Evolutionary conservation across 78 protist genomes (phyloP).

Genomic region (Bigelowiella natans): DNA sequence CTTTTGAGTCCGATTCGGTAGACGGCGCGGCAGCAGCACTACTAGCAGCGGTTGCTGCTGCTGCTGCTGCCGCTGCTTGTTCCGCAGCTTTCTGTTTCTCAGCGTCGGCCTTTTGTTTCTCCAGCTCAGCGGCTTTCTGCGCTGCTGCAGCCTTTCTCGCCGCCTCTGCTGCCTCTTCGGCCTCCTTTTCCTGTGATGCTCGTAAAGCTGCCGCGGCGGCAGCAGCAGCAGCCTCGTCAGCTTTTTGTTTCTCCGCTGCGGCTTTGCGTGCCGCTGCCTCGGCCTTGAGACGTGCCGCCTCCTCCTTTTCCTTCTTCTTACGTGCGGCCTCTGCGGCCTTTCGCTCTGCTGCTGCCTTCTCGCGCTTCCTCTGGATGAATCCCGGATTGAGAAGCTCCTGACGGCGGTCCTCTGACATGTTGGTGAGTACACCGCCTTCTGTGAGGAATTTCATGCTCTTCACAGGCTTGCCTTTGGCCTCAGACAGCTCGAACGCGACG

Average conservation of each 20-base stretch:
- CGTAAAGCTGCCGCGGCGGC: background rate
- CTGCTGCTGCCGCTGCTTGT: no score
- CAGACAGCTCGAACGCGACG: background rate
- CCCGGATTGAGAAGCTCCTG: background rate
- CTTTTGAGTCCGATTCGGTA: no score
- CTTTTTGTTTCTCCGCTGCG: background rate
- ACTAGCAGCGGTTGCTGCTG: no score
- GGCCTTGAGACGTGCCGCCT: background rate
- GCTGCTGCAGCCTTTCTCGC: no score
- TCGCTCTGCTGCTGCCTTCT: background rate
- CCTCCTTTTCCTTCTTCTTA: background rate
- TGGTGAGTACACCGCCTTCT: background rate
- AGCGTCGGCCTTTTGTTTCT: no score
- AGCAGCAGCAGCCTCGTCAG: background rate
- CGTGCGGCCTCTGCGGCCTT: background rate
- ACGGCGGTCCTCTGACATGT: background rate
- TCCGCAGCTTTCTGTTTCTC: no score
- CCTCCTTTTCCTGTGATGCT: no score
- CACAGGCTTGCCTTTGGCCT: background rate
- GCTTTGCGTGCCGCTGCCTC: background rate
- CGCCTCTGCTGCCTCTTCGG: no score
- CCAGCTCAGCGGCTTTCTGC: no score
- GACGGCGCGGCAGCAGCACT: no score
- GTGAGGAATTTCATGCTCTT: background rate
- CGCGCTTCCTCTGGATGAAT: background rate